Conservation (phyloP, 805 yeast species). For the Candida pseudofarinosa region DNA sequence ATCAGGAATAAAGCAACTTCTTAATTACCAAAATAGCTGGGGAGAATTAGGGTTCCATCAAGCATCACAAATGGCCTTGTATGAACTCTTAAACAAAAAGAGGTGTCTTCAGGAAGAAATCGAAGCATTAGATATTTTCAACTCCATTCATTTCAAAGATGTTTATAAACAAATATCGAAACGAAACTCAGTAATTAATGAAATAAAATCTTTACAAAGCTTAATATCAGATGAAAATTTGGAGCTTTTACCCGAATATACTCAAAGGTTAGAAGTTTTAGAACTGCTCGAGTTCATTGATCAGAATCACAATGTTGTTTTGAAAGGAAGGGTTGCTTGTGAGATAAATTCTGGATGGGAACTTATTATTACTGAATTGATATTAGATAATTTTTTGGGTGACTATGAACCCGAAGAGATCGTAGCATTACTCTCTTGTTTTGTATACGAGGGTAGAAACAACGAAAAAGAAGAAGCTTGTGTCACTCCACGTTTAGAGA, state of each 20-base stretch:
- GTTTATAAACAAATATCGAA: slow-evolving; percentile 45
- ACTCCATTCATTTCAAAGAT: slow-evolving; percentile 40
- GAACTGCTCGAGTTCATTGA: slow-evolving; percentile 80
- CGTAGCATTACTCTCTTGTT: slow-evolving; percentile 88
- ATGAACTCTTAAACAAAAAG: slow-evolving; percentile 36
- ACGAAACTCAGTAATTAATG: slow-evolving; percentile 41
- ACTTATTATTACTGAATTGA: slow-evolving; percentile 79
- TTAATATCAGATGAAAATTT: slow-evolving; percentile 82
- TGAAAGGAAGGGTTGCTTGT: slow-evolving; percentile 92
- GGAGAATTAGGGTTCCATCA: slow-evolving; percentile 40
- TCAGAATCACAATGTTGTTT: slow-evolving; percentile 63
- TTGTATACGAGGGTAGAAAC: slow-evolving; percentile 84
- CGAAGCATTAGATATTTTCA: slow-evolving; percentile 19
- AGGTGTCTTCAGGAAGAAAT: slow-evolving; percentile 27
- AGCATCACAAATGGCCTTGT: slow-evolving; percentile 29
- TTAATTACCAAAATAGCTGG: slow-evolving; percentile 39
- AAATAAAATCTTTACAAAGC: slow-evolving; percentile 54
- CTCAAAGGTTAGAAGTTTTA: slow-evolving; percentile 78
- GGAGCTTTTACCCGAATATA: slow-evolving; percentile 89
- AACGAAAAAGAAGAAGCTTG: slow-evolving; percentile 59
- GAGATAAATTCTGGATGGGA: slow-evolving; percentile 93
- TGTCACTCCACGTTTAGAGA: slow-evolving; percentile 76
- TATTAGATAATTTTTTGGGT: slow-evolving; percentile 86
- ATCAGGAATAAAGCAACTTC: slow-evolving; percentile 29
- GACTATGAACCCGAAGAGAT: slow-evolving; percentile 95